A percentile compares a stretch with the other conserved stretches of the same genome.
phyloP scores from a whole-genome alignment of 2,329 filamentous ascomycete genomes.

The Elsinoe ampelina region DNA sequence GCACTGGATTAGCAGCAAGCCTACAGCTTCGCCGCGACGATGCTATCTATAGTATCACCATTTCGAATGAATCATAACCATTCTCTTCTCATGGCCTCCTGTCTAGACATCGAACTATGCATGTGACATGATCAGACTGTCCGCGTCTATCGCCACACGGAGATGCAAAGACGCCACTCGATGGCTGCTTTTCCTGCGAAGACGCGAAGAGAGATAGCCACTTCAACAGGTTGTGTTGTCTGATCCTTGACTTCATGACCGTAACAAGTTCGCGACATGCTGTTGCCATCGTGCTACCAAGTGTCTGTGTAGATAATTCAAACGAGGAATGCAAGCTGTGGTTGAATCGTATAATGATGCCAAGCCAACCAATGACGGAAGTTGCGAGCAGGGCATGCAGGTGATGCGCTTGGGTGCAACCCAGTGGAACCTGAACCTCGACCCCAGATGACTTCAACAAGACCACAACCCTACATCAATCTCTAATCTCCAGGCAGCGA shows the following conservation, averaged over 20 bases:
- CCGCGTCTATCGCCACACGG: conserved; percentile 15
- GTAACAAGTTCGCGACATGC: conserved; percentile 25
- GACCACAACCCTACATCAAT: conserved; percentile 4
- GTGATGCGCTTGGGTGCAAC: not conserved
- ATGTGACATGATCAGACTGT: too few species aligned
- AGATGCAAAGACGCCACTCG: conserved; percentile 16
- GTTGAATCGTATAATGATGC: not conserved
- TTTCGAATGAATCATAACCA: too few species aligned
- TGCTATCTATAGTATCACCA: too few species aligned
- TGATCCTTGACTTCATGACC: conserved; percentile 22
- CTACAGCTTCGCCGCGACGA: too few species aligned
- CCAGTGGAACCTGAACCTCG: not conserved
- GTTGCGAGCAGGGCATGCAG: not conserved
- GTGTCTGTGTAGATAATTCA: too few species aligned
- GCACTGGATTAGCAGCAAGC: not conserved
- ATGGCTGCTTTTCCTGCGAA: conserved; percentile 21
- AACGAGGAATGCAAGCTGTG: too few species aligned
- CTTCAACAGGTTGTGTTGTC: conserved; percentile 26
- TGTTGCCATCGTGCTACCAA: not conserved
- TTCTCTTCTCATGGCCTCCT: not conserved
- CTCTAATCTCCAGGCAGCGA: not conserved
- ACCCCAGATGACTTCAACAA: not conserved
- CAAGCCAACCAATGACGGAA: conserved; percentile 12
- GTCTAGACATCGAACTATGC: not conserved
- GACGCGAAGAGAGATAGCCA: conserved; percentile 22